Evolutionary conservation across 2,329 filamentous ascomycete species (phyloP), one percentile per base, ranked within the genome.

Genomic region (Aspergillus clavatus): DNA sequence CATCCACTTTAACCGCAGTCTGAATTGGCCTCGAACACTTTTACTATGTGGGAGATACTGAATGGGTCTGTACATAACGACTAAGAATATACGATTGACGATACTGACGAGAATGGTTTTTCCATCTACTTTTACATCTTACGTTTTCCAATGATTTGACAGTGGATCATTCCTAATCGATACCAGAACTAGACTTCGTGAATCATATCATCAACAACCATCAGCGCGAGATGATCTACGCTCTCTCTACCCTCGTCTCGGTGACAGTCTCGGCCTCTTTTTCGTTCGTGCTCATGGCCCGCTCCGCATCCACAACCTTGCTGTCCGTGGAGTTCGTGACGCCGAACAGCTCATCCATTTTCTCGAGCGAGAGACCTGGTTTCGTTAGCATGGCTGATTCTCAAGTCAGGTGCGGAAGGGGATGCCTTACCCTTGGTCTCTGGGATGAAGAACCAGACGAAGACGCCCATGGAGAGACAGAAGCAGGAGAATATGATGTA

Each of bases 401-500:
- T 29, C 31, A 16, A 28, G 12, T 12, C 10, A 18, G 36, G 4
- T 3, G 7, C 26, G 19, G 18, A 8, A 29, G 33, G 26, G 33
- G 8, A 28, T 22, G 27, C 42, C 67, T 59, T 53, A 73, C 83
- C 83, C 71, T 87, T 87, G 8, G 84, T 87, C 68, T 87, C 84
- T 0, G 84, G 84, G n/a, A 86, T 75, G 50, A 82, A 76, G 70
- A 84, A 81, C 72, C 75, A 84, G 11, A 82, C 80, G 58, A 83
- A 84, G 42, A 83, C 51, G 50, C 79, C 78, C 79, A 86, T 85
- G 54, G 73, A 60, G 55, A 82, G 75, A 62, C 81, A 83, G 64
- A 86, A 86, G 43, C 66, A 75, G 7, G 81, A 77, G 62, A 85
- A 87, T 57, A 86, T 80, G 61, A 87, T 77, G 66, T 85, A 87